Percentiles rank a stretch among this genome's conserved stretches.
phyloP scores from a whole-genome alignment of 345 rosid species.

The Melaleuca alternifolia region DNA sequence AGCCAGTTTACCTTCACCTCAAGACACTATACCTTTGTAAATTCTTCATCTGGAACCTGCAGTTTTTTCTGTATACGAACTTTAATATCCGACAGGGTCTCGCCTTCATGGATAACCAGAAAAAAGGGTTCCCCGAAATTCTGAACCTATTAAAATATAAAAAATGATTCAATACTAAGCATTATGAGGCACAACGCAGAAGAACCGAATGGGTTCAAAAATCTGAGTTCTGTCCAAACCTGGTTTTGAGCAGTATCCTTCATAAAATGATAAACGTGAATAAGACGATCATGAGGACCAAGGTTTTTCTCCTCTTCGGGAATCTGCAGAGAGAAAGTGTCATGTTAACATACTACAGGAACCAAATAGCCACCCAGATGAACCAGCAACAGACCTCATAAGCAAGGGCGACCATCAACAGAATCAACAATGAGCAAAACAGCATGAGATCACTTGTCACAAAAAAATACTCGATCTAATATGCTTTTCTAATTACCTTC shows the following conservation, averaged over 20 bases:
- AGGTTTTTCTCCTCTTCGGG: slow-evolving; percentile 66
- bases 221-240: slow-evolving; percentile 1
- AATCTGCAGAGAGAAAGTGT: slow-evolving; percentile 18
- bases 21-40: slow-evolving; percentile 29
- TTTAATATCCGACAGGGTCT: slow-evolving; percentile 49
- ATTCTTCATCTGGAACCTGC: slow-evolving; percentile 64
- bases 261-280: slow-evolving; percentile 66
- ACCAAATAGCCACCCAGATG: background rate
- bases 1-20: background rate
- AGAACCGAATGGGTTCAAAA: background rate
- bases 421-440: background rate
- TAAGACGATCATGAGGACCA: slow-evolving; percentile 53
- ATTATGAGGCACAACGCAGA: background rate
- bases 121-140: slow-evolving; percentile 77
- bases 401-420: background rate
- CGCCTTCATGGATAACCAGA: slow-evolving; percentile 60
- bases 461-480: background rate
- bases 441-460: background rate
- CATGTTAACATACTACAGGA: background rate
- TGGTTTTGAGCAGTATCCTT: slow-evolving; percentile 53
- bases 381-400: background rate
- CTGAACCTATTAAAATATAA: slow-evolving; percentile 31
- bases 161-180: background rate
- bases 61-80: slow-evolving; percentile 52
- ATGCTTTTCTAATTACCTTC: background rate